Percentiles rank a stretch among this genome's conserved stretches.
Evolutionary conservation across 1,284 basidiomycete genomes (phyloP).

Genomic region (Flammula alnicola): DNA sequence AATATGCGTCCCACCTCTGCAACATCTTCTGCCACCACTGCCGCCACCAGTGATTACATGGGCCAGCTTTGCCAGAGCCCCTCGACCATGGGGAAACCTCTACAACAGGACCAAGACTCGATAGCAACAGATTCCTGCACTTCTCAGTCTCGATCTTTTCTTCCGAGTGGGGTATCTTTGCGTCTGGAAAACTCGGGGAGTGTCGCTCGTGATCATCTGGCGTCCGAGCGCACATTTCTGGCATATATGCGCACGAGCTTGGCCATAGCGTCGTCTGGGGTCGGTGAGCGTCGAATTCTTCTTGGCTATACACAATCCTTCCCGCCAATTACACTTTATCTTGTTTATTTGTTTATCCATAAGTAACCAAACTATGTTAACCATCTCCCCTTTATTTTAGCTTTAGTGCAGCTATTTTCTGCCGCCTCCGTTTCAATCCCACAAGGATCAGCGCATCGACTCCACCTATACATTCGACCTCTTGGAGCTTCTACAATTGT

Average conservation of each 20-base stretch:
- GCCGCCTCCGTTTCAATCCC: constrained; percentile 37
- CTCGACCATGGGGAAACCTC: not conserved
- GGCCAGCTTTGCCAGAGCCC: too few species aligned
- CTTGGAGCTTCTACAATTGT: constrained; percentile 56
- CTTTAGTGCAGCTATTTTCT: constrained; percentile 62
- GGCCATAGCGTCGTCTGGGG: constrained; percentile 59
- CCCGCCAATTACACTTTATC: too few species aligned
- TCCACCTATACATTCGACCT: constrained; percentile 53
- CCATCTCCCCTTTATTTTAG: constrained; percentile 29
- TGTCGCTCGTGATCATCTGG: constrained; percentile 65
- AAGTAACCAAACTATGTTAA: constrained; percentile 5
- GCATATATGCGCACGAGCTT: constrained; percentile 63
- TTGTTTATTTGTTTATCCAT: not conserved
- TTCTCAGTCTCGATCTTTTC: not conserved
- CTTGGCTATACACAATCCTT: too few species aligned
- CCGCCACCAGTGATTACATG: not conserved
- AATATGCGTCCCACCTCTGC: not conserved
- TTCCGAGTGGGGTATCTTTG: constrained; percentile 29
- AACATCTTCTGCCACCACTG: not conserved
- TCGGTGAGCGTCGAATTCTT: constrained; percentile 49
- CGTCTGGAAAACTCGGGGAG: constrained; percentile 60
- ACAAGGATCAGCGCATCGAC: constrained; percentile 21
- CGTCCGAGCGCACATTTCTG: constrained; percentile 61
- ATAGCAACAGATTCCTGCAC: not conserved
- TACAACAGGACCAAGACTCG: not conserved